A percentile compares a stretch with the other conserved stretches of the same genome.
Conservation (phyloP, 371 early-diverging fungal species). For the Mortierella polycephala region DNA sequence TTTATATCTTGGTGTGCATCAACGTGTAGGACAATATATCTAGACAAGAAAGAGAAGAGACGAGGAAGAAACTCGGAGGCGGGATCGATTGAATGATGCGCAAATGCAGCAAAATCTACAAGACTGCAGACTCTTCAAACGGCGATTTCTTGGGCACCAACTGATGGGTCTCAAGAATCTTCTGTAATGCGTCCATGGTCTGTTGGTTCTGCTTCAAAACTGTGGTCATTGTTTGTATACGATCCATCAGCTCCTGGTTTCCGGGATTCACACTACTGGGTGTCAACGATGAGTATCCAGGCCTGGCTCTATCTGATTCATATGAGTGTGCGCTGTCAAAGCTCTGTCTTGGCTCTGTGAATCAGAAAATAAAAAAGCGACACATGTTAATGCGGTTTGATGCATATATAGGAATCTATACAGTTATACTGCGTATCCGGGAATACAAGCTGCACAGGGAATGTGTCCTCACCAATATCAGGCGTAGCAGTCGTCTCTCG, state of each 20-base stretch:
- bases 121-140: constrained; percentile 30
- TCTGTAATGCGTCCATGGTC: constrained; percentile 62
- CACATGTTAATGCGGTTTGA: no score
- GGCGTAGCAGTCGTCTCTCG: constrained; percentile 16
- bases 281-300: constrained; percentile 32
- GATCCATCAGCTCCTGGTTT: constrained; percentile 57
- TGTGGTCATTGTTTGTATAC: constrained; percentile 59
- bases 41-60: no score
- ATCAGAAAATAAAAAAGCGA: not conserved
- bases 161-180: constrained; percentile 58
- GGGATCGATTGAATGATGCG: not conserved
- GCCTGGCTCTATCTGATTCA: constrained; percentile 14
- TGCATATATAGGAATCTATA: no score
- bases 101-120: constrained; percentile 16
- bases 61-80: no score
- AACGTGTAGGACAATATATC: no score
- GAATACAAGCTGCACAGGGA: not conserved
- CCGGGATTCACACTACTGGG: constrained; percentile 19
- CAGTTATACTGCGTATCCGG: not conserved
- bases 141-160: constrained; percentile 50
- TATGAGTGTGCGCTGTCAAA: constrained; percentile 46
- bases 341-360: constrained; percentile 32
- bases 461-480: constrained; percentile 30
- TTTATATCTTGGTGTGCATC: no score
- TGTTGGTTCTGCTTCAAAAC: constrained; percentile 66